These are phyloP conservation scores for Pleurotus citrinopileatus DNA, from an alignment of 768 basidiomycete genomes.

Conservation along the genomic window DNA sequence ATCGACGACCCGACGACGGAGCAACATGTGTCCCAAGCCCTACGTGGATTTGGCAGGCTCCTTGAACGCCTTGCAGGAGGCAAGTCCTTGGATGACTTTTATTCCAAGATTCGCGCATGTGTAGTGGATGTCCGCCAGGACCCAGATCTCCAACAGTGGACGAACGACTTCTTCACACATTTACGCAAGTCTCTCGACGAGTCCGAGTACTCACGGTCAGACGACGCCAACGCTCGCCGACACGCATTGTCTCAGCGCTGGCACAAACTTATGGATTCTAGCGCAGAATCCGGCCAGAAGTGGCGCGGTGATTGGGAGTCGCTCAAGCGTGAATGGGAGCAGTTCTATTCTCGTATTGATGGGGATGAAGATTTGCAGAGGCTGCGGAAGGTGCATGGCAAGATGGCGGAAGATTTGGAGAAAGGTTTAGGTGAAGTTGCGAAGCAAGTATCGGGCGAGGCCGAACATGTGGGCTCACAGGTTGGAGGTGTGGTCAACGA, in stretches of 20 bases:
- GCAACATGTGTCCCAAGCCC: constrained; percentile 54
- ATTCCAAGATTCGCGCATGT: constrained; percentile 37
- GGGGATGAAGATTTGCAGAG: constrained; percentile 48
- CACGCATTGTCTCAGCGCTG: constrained; percentile 48
- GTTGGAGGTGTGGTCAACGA: neutral
- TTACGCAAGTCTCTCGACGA: constrained; percentile 45
- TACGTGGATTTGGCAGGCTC: constrained; percentile 44
- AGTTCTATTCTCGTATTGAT: constrained; percentile 43
- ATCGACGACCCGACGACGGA: constrained; percentile 62
- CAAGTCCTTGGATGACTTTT: constrained; percentile 49
- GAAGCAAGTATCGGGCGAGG: constrained; percentile 38
- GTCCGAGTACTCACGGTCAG: constrained; percentile 49
- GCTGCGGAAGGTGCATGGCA: constrained; percentile 44
- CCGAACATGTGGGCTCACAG: constrained; percentile 9
- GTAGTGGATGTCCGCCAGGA: constrained; percentile 52
- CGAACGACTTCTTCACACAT: constrained; percentile 49
- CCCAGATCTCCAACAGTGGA: constrained; percentile 48
- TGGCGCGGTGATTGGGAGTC: constrained; percentile 50
- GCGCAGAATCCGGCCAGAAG: constrained; percentile 37
- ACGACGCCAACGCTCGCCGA: constrained; percentile 39
- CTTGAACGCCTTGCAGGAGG: constrained; percentile 48
- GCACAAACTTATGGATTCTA: constrained; percentile 42
- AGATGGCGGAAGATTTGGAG: constrained; percentile 49
- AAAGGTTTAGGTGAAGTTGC: constrained; percentile 32
- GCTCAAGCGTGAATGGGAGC: constrained; percentile 41